Percentiles rank a stretch among this genome's conserved stretches.
phyloP scores from a whole-genome alignment of 1,139 yeast species.

The Suhomyces choctaworum region DNA sequence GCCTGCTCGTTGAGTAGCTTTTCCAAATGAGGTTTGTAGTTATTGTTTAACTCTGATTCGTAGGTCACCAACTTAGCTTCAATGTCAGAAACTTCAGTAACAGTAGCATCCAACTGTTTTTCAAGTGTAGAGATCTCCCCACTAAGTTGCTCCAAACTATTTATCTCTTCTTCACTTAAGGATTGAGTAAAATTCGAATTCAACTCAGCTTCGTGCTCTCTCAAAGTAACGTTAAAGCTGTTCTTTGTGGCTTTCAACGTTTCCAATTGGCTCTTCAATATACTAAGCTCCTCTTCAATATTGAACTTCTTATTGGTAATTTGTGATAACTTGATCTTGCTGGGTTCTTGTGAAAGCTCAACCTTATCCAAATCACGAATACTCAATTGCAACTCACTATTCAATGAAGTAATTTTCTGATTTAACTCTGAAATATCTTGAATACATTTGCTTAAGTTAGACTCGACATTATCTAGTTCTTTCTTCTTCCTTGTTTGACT shows the following conservation, averaged over 20 bases:
- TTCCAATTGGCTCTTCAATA: slow-evolving; percentile 25
- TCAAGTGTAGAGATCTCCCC: slow-evolving; percentile 43
- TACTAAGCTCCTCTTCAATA: slow-evolving; percentile 42
- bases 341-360: slow-evolving; percentile 43
- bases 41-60: slow-evolving; percentile 61
- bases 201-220: slow-evolving; percentile 53
- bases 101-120: slow-evolving; percentile 40
- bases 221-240: slow-evolving; percentile 30
- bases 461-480: slow-evolving; percentile 43
- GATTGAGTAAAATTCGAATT: slow-evolving; percentile 54
- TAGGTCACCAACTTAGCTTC: slow-evolving; percentile 53
- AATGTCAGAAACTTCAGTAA: slow-evolving; percentile 45
- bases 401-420: slow-evolving; percentile 29
- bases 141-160: slow-evolving; percentile 41
- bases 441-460: slow-evolving; percentile 23
- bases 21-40: slow-evolving; percentile 33
- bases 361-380: slow-evolving; percentile 39
- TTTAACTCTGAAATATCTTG: slow-evolving; percentile 27
- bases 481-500: slow-evolving; percentile 51
- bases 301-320: slow-evolving; percentile 42
- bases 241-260: slow-evolving; percentile 27
- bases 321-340: slow-evolving; percentile 42
- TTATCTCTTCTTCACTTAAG: slow-evolving; percentile 42
- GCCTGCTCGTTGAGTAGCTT: slow-evolving; percentile 42
- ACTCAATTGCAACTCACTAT: slow-evolving; percentile 48